phyloP scores from a whole-genome alignment of 257 asterid genomes.

The Ehretia macrophylla region DNA sequence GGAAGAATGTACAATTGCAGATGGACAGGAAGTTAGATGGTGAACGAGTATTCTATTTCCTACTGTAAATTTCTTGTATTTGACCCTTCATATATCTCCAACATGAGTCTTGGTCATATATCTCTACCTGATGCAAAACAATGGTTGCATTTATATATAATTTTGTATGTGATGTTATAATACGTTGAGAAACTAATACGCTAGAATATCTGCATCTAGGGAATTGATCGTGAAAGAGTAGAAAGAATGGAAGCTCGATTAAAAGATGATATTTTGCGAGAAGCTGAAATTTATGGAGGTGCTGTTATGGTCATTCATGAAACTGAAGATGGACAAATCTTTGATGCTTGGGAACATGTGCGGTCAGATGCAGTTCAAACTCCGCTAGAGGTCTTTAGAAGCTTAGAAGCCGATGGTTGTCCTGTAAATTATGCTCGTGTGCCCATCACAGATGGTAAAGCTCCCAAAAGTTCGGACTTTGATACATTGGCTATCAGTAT shows the following conservation, averaged over 20 bases:
- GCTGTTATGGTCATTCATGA: constrained; percentile 96
- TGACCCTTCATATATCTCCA: too few species aligned
- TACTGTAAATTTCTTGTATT: too few species aligned
- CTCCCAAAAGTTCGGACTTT: constrained; percentile 96
- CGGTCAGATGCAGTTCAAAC: constrained; percentile 72
- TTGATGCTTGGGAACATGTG: constrained; percentile 92
- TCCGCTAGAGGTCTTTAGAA: constrained; percentile 85
- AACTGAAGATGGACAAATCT: constrained; percentile 82
- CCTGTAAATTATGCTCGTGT: constrained; percentile 95
- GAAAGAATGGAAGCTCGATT: constrained; percentile 96
- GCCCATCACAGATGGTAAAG: constrained; percentile 98
- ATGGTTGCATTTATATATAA: not conserved
- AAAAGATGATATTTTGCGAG: constrained; percentile 93
- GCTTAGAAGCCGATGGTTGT: constrained; percentile 75
- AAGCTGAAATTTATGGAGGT: constrained; percentile 84
- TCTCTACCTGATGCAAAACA: not conserved
- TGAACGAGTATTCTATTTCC: too few species aligned
- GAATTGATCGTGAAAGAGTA: constrained; percentile 91
- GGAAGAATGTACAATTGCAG: too few species aligned
- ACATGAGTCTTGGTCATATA: too few species aligned
- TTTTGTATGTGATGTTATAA: constrained; percentile 9
- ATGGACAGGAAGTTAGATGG: too few species aligned
- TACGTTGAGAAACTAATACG: constrained; percentile 24
- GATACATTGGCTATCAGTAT: constrained; percentile 75
- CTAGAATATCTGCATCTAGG: constrained; percentile 41